Percentiles rank a stretch among this genome's conserved stretches.
phyloP scores from a whole-genome alignment of 163 green algal genomes.

The Chloromonas sp. region DNA sequence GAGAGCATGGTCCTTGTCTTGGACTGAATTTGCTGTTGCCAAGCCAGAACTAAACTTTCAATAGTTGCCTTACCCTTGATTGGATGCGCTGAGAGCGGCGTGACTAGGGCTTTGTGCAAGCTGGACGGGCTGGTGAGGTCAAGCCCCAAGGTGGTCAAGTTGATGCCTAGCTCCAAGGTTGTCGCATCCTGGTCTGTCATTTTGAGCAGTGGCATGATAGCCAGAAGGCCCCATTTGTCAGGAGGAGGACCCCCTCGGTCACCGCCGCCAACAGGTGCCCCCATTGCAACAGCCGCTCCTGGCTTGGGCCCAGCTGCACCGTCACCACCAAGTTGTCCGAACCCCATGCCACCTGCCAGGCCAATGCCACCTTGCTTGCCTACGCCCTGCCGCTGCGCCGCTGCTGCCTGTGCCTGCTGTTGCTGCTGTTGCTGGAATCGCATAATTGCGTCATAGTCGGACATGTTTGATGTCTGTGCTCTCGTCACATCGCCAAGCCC shows the following conservation, averaged over 20 bases:
- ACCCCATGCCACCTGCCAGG: not conserved
- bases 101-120: slow-evolving; percentile 66
- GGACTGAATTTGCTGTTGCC: no score
- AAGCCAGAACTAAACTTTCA: no score
- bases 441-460: not conserved
- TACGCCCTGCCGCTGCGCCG: not conserved
- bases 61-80: slow-evolving; percentile 22
- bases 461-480: not conserved
- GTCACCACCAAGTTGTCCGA: slow-evolving; percentile 6
- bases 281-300: slow-evolving; percentile 20
- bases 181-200: slow-evolving; percentile 90
- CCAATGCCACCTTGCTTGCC: not conserved
- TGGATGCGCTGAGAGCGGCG: slow-evolving; percentile 78
- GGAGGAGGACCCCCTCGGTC: not conserved
- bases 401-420: not conserved
- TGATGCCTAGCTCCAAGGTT: slow-evolving; percentile 88
- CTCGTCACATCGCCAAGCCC: not conserved
- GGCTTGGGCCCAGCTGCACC: not conserved
- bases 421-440: slow-evolving; percentile 6
- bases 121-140: slow-evolving; percentile 84
- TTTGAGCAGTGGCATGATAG: slow-evolving; percentile 77
- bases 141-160: slow-evolving; percentile 92
- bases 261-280: slow-evolving; percentile 26
- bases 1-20: no score
- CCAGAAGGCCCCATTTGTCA: slow-evolving; percentile 87